Evolutionary conservation across 2,329 filamentous ascomycete species (phyloP), one percentile per base, ranked within the genome.

Genomic region (Diaporthe vaccinii): DNA sequence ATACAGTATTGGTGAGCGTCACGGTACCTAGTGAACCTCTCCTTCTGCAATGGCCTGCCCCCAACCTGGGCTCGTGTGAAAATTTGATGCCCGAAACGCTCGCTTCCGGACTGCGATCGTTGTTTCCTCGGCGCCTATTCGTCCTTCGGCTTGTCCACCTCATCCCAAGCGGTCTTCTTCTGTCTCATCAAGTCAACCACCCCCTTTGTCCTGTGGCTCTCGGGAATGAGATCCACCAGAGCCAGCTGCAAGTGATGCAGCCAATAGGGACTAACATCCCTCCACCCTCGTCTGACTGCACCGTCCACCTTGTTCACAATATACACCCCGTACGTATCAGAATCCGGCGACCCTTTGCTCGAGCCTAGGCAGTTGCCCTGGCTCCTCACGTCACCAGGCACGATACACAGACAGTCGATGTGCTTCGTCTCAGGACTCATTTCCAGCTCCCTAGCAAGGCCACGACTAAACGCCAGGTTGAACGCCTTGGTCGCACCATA

Each of bases 401-500:
- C 69, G 22, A 84, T 76, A 34, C 78, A 78, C 17, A 84, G 46
- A 41, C 79, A 80, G 58, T 83, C 81, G 36, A 84, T 77, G 28
- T 80, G 80, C 36, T 58, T 71, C 15, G 79, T 79, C 44, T 36
- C 75, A 15, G 76, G 75, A 22, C 76, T 69, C 8, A 76, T 74
- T n/a, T 72, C 76, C 59, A 83, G 78, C 73, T 84, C 82, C 25
- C 81, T 76, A 9, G 80, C 78, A 6, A 84, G 75, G 0, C 76
- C 80, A 12, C 70, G 76, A 65, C 78, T 81, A n/a, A 83, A 79
- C 15, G 77, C 76, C 36, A 78, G 78, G 75, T 81, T 80, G 70
- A 83, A 83, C 4, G 79, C 81, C 79, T 83, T 83, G 44, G 80
- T 80, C 44, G 78, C 80, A 41, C 78, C 77, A 75, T 84, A 84